Base-by-base conservation (phyloP, 2,329 filamentous ascomycete species). In the Ampelomyces quisqualis region DNA sequence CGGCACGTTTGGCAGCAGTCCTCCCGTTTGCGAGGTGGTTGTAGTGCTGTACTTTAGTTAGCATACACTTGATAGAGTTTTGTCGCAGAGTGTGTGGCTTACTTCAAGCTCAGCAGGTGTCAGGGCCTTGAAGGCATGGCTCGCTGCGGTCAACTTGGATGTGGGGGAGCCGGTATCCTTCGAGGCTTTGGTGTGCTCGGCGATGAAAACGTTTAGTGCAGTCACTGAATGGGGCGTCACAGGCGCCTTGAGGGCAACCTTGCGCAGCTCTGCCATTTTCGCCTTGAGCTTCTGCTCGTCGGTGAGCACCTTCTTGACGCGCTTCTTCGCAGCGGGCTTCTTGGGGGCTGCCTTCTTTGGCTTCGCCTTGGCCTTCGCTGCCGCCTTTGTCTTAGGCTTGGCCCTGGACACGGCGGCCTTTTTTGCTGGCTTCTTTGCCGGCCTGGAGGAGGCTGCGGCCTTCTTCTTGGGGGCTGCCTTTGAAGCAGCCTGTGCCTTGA, bases 11-110 rank as follows among this genome's bases (percentile, higher is more conserved):
- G 10, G 69, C 64, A 27, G 67, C 70, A 14, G 62, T 73, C 50
- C 72, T 74, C 43, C 75, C 57, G 40, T 71, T 72, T 35, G 75
- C 77, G 13, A 74, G 50, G 34, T 77, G 73, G 51, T 77, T 75
- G 60, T 76, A 78, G 53, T 72, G 71, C 81, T 84, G 54, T 15
- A 24, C 10, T 13, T 6, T 4, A 17, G 57, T 29, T 55, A 34
- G 14, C 5, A 33, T 8, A 7, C 13, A 5, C 15, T 27, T 4
- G 7, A 23, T 15, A 10, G 11, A 9, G 3, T 9, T 14, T 10
- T 15, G 17, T 13, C 18, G 9, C 14, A 17, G 13, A 17, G 31
- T 7, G 10, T n/a, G n/a, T 15, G 20, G 48, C 50, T 38, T 47
- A 70, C 68, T 57, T 70, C 68, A 20, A 34, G 47, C 48, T 70